Evolutionary conservation across 2,329 filamentous ascomycete species (phyloP), one percentile per base, ranked within the genome.

Genomic region (Didymella sp.): DNA sequence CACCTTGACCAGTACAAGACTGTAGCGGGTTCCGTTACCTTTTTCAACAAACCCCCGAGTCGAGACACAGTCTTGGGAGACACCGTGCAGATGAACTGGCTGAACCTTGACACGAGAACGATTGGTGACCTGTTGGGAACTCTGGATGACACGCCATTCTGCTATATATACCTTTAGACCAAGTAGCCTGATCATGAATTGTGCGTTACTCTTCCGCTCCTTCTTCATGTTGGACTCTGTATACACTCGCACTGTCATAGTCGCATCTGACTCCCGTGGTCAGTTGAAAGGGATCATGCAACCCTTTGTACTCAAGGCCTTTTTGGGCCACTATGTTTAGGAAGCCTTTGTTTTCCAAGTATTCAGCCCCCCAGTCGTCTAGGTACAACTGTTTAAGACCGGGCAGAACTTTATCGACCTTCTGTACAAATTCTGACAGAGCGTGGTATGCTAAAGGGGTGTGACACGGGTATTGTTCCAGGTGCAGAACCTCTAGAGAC

Each of bases 331-430:
- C 11, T 5, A 48, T n/a, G 17, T 13, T 33, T 22, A 48, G 21
- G 1, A 48, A 27, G n/a, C 45, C 45, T 19, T 48, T 48, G 2
- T 48, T 21, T 8, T 19, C 9, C 11, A 38, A n/a, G 31, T 48
- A 48, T 4, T 48, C 33, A 28, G 15, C 5, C 25, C 33, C n/a
- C 45, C 45, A 38, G 22, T 48, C 33, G 25, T 31, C 24, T 1
- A 48, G 31, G 31, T 48, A 48, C 17, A 48, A 24, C 15, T 48
- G 22, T 11, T 48, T 38, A 24, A 48, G 45, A 7, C n/a, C 7
- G 1, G 45, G 45, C n/a, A 48, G 24, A 22, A 48, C n/a, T 7
- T n/a, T 25, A 9, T 43, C 24, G 9, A 17, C 8, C 25, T 43
- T 43, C 25, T 43, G 41, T n/a, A 43, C 41, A n/a, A 43, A 43